These are phyloP conservation scores for Aureobasidium subglaciale DNA, from an alignment of 2,329 filamentous ascomycete genomes.

Conservation along the genomic window DNA sequence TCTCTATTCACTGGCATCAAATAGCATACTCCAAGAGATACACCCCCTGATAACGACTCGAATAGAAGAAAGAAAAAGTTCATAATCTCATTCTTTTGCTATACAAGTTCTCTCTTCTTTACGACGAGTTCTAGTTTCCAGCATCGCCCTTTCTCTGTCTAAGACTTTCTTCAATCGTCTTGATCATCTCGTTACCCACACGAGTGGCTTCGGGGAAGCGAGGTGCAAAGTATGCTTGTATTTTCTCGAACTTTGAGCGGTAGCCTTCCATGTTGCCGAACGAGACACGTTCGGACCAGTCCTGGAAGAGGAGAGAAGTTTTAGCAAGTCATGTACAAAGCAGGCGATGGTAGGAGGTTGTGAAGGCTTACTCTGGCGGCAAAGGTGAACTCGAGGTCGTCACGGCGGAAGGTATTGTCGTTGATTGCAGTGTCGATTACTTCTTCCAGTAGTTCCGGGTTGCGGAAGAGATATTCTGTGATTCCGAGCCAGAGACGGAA, in stretches of 20 bases:
- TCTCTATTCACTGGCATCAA: too few species aligned
- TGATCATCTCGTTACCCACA: slow-evolving; percentile 95
- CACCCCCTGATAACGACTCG: too few species aligned
- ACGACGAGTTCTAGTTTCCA: too few species aligned
- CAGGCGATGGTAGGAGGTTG: background rate
- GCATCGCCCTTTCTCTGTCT: slow-evolving; percentile 18
- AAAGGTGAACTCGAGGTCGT: slow-evolving; percentile 96
- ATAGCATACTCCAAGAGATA: too few species aligned
- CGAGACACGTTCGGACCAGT: slow-evolving; percentile 90
- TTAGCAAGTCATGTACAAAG: background rate
- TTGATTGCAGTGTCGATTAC: slow-evolving; percentile 78
- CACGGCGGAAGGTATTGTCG: slow-evolving; percentile 85
- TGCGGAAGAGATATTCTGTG: slow-evolving; percentile 92
- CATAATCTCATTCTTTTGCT: background rate
- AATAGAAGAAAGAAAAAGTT: too few species aligned
- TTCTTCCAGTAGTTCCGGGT: slow-evolving; percentile 71
- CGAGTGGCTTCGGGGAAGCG: slow-evolving; percentile 80
- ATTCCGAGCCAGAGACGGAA: slow-evolving; percentile 96
- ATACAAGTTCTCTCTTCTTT: background rate
- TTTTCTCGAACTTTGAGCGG: slow-evolving; percentile 81
- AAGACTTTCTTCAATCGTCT: slow-evolving; percentile 81
- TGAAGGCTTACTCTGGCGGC: slow-evolving; percentile 60
- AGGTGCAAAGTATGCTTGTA: slow-evolving; percentile 85
- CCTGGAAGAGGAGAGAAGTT: slow-evolving; percentile 37
- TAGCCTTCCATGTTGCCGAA: slow-evolving; percentile 92